Evolutionary conservation across 164 flowering plant species (phyloP).

Genomic region (Nelumbo lutea): DNA sequence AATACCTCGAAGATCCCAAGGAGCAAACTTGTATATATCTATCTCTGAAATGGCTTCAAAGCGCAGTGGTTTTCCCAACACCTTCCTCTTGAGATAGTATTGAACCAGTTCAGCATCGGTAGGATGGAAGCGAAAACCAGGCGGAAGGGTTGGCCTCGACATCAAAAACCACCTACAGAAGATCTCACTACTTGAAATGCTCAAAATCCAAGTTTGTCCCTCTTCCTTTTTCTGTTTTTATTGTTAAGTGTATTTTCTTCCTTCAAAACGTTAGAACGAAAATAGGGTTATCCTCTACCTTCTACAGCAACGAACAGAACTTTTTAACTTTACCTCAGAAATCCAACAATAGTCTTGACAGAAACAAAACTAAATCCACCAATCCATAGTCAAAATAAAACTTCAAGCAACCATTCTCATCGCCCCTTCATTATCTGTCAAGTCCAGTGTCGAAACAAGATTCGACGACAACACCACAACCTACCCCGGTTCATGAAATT

Average conservation of each 20-base stretch:
- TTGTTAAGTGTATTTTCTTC: no score
- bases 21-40: constrained; percentile 61
- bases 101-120: constrained; percentile 71
- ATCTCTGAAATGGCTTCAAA: constrained; percentile 51
- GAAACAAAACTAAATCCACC: neutral
- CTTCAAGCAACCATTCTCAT: neutral
- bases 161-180: constrained; percentile 13
- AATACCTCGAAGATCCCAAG: constrained; percentile 88
- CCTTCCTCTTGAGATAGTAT: constrained; percentile 69
- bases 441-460: constrained; percentile 68
- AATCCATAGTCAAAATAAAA: neutral
- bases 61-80: constrained; percentile 36
- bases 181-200: neutral
- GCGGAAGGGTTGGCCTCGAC: constrained; percentile 44
- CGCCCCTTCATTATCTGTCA: constrained; percentile 21
- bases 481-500: constrained; percentile 50
- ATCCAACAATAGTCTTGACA: neutral
- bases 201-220: neutral
- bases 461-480: constrained; percentile 42
- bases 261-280: neutral
- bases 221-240: no score
- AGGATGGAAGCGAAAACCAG: constrained; percentile 92
- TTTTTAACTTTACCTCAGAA: neutral
- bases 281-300: neutral
- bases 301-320: neutral